These are phyloP conservation scores for Aspergillus hortae DNA, from an alignment of 2,329 filamentous ascomycete genomes.

Conservation along the genomic window DNA sequence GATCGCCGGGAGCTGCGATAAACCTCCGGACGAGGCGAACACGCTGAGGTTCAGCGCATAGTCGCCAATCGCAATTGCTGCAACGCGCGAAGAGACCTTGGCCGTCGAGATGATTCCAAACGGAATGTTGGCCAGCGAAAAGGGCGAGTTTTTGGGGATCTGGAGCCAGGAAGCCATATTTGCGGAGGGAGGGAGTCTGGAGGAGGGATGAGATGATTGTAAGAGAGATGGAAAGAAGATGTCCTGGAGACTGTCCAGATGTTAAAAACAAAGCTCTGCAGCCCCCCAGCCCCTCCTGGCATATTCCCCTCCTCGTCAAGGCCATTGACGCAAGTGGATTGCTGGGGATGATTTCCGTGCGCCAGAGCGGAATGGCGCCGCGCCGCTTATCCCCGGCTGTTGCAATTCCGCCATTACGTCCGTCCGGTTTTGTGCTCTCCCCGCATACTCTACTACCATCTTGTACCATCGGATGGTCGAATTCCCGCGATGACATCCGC, in stretches of 20 bases:
- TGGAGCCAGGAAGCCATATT: conserved; percentile 55
- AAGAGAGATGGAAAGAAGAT: background rate
- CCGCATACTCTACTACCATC: conserved; percentile 1
- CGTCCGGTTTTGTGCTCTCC: background rate
- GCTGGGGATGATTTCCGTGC: conserved; percentile 3
- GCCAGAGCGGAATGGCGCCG: conserved; percentile 9
- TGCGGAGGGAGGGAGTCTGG: conserved; percentile 10
- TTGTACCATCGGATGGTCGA: background rate
- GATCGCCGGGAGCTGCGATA: conserved; percentile 55
- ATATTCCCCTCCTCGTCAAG: background rate
- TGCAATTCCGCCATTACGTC: conserved; percentile 7
- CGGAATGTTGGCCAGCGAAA: conserved; percentile 76
- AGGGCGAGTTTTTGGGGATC: conserved; percentile 60
- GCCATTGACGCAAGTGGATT: too few relatives aligned
- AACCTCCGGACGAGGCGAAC: conserved; percentile 59
- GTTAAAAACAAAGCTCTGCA: conserved; percentile 5
- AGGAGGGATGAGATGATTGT: background rate
- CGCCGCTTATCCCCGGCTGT: conserved; percentile 18
- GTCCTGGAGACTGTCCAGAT: background rate
- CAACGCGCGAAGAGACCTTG: conserved; percentile 54
- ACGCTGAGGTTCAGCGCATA: conserved; percentile 66
- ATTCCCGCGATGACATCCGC: conserved; percentile 7
- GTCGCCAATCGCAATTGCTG: conserved; percentile 69
- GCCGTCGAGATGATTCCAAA: conserved; percentile 75
- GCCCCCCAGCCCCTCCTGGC: conserved; percentile 1